Percentiles rank a stretch among this genome's conserved stretches.
phyloP scores from a whole-genome alignment of 805 yeast genomes.

The Komagataella pastoris region DNA sequence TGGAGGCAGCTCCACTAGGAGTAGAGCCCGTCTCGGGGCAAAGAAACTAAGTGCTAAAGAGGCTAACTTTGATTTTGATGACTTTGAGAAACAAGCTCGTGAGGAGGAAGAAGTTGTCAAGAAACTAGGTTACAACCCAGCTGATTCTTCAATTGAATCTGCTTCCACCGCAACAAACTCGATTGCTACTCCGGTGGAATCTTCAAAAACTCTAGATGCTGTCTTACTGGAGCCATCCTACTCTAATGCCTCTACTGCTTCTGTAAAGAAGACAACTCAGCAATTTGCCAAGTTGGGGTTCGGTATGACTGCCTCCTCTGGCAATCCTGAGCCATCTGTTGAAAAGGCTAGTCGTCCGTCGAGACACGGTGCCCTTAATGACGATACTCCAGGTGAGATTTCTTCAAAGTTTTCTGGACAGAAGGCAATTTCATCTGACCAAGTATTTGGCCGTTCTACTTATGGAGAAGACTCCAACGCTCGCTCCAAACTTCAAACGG shows the following conservation, averaged over 20 bases:
- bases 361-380: constrained; percentile 28
- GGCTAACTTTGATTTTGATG: constrained; percentile 43
- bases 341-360: constrained; percentile 1
- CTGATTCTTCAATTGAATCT: constrained; percentile 7
- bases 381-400: constrained; percentile 62
- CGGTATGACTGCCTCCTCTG: constrained; percentile 69
- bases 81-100: constrained; percentile 64
- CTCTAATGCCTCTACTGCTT: constrained; percentile 6
- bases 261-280: constrained; percentile 7
- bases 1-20: constrained; percentile 26
- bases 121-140: constrained; percentile 37
- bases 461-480: constrained; percentile 77
- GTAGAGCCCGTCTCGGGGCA: constrained; percentile 41
- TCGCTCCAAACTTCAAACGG: constrained; percentile 54
- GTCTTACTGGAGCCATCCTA: not conserved
- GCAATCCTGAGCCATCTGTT: constrained; percentile 10
- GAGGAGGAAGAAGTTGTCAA: constrained; percentile 64
- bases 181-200: constrained; percentile 1
- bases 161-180: constrained; percentile 1
- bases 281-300: constrained; percentile 42
- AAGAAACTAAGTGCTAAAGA: constrained; percentile 31
- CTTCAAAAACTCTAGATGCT: not conserved
- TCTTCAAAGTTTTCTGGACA: constrained; percentile 72
- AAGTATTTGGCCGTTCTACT: constrained; percentile 78
- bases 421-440: constrained; percentile 93